These are phyloP conservation scores for Rhizophagus sp. DNA, from an alignment of 192 early-diverging fungal genomes.

Conservation along the genomic window DNA sequence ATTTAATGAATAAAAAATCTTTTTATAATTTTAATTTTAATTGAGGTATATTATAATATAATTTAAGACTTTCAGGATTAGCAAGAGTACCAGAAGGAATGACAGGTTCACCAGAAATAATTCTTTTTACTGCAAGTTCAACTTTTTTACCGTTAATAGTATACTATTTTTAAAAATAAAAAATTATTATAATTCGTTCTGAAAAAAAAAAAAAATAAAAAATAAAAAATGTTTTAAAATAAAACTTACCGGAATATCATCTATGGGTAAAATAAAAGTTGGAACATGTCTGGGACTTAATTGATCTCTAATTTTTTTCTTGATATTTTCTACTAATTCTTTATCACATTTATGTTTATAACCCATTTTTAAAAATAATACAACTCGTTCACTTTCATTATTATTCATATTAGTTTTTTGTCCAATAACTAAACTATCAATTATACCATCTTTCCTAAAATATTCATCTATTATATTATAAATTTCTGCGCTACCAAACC, in stretches of 20 bases:
- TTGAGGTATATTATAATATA: constrained; percentile 82
- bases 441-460: constrained; percentile 54
- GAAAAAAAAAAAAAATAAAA: not conserved
- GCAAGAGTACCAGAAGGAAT: constrained; percentile 78
- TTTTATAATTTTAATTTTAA: constrained; percentile 26
- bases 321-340: constrained; percentile 70
- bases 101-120: constrained; percentile 76
- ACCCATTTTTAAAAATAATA: constrained; percentile 88
- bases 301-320: constrained; percentile 73
- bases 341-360: constrained; percentile 56
- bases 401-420: constrained; percentile 62
- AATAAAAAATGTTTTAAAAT: not conserved
- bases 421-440: constrained; percentile 88
- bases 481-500: constrained; percentile 92
- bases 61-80: constrained; percentile 85
- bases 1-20: no score
- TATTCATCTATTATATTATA: constrained; percentile 92
- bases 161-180: constrained; percentile 50
- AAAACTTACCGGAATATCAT: constrained; percentile 78
- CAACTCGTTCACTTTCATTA: constrained; percentile 85
- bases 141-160: constrained; percentile 98
- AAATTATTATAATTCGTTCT: not conserved
- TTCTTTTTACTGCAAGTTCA: constrained; percentile 94
- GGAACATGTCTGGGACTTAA: constrained; percentile 94
- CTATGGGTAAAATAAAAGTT: constrained; percentile 74